A percentile compares a stretch with the other conserved stretches of the same genome.
Evolutionary conservation across 176 grass and related monocot species (phyloP).

Genomic region (Zea luxurians): DNA sequence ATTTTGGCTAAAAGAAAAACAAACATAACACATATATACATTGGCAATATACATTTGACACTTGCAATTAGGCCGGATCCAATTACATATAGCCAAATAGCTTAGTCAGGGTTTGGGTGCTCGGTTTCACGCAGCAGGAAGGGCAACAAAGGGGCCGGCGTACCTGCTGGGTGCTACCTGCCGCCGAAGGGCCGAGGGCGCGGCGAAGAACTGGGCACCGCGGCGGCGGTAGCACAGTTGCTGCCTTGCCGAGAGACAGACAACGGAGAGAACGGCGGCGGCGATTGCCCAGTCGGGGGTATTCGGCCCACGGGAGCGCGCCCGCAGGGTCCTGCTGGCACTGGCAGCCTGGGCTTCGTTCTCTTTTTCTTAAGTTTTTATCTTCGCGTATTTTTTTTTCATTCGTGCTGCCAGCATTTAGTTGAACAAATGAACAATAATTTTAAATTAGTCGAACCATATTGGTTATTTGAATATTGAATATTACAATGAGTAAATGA

Average conservation of each 20-base stretch:
- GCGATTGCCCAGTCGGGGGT: neutral
- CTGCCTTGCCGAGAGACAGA: neutral
- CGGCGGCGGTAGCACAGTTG: neutral
- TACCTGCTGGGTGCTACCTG: neutral
- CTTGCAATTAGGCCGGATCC: neutral
- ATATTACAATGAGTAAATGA: too few species aligned
- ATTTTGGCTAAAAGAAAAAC: neutral
- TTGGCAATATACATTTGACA: neutral
- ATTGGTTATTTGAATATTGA: too few species aligned
- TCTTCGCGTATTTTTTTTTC: too few species aligned
- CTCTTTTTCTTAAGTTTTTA: too few species aligned
- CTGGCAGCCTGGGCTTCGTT: too few species aligned
- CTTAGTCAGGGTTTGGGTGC: neutral
- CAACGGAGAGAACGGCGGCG: neutral
- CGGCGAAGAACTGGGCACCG: neutral
- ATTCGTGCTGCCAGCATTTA: too few species aligned
- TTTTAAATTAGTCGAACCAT: too few species aligned
- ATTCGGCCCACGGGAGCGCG: neutral
- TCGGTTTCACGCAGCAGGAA: neutral
- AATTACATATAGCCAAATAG: neutral
- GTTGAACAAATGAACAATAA: too few species aligned
- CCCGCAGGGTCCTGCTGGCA: too few species aligned
- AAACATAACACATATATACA: neutral
- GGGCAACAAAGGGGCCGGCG: neutral
- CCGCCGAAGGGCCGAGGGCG: neutral